Base-by-base conservation (phyloP, 1,284 basidiomycete genomes). In the Marasmius fiardii region DNA sequence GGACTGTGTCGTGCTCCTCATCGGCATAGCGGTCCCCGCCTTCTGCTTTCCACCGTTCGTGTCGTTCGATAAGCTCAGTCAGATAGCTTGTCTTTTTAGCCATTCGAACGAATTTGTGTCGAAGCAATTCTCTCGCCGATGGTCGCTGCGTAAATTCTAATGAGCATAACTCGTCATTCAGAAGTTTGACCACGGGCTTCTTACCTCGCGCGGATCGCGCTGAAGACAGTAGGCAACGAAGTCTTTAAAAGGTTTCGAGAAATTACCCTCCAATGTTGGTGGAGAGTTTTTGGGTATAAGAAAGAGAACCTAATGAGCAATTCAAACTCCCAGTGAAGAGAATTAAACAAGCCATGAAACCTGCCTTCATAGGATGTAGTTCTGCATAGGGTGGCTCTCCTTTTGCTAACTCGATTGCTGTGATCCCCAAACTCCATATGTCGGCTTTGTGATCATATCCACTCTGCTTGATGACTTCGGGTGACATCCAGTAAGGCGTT, bases 381-480 rank as follows among this genome's bases (percentile, higher is more conserved):
- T 98, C 95, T 1, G 96, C 95, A 67, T 98, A 98, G 2, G 96
- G 96, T 20, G 96, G 96, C 67, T 98, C 95, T 41, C 96, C 96
- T 72, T 92, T 95, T 1, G 96, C 96, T 62, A 99, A 78, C 71
- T 99, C 96, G 64, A 99, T 98, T 11, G 95, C 93, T 4, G 96
- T 98, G 68, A 99, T 99, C 4, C 93, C 93, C 62, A 96, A 74
- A 70, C 90, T 93, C 95, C 95, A 97, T 51, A 99, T 98, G 71
- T 99, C 96, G 11, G 96, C 96, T 69, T 98, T 98, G 71, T 95
- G 92, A 67, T 98, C 96, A 71, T 99, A 99, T 7, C 97, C 97
- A 59, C 93, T 96, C 74, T 99, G 96, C 73, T 98, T 98, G 79
- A 99, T 98, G 21, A 99, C 96, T 70, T 99, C 96, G 6, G 96